These are phyloP conservation scores for Eutrema heterophyllum DNA, from an alignment of 345 rosid genomes.

Conservation along the genomic window DNA sequence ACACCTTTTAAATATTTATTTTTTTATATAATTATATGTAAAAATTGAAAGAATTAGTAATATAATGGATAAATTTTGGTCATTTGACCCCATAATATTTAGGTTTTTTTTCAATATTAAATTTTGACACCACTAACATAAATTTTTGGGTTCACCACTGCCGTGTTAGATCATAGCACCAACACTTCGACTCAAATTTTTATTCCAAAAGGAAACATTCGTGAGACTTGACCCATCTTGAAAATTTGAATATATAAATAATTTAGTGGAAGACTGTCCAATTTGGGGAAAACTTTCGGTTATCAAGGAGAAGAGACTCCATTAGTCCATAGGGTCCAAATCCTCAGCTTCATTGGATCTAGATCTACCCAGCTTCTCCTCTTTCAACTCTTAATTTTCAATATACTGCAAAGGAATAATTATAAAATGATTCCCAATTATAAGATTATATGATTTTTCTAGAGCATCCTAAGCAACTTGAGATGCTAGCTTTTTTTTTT, in stretches of 20 bases:
- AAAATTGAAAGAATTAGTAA: too few species aligned
- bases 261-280: conserved; percentile 14
- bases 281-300: conserved; percentile 14
- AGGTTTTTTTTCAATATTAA: too few species aligned
- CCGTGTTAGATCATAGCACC: not conserved
- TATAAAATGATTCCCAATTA: conserved; percentile 15
- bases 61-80: too few species aligned
- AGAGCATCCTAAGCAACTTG: conserved; percentile 24
- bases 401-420: conserved; percentile 20
- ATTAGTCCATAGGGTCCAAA: conserved; percentile 18
- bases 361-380: conserved; percentile 19
- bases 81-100: too few species aligned
- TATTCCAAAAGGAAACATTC: not conserved
- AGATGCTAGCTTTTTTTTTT: not conserved
- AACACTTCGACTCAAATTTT: not conserved
- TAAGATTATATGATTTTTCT: not conserved
- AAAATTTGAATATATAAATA: not conserved
- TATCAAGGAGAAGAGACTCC: conserved; percentile 12
- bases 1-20: too few species aligned
- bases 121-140: too few species aligned
- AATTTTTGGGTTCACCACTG: too few species aligned
- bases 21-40: too few species aligned
- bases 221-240: conserved; percentile 21
- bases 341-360: conserved; percentile 20
- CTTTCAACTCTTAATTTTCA: conserved; percentile 13